Evolutionary conservation across 768 basidiomycete species (phyloP).

Genomic region (Tylopilus intermedius): DNA sequence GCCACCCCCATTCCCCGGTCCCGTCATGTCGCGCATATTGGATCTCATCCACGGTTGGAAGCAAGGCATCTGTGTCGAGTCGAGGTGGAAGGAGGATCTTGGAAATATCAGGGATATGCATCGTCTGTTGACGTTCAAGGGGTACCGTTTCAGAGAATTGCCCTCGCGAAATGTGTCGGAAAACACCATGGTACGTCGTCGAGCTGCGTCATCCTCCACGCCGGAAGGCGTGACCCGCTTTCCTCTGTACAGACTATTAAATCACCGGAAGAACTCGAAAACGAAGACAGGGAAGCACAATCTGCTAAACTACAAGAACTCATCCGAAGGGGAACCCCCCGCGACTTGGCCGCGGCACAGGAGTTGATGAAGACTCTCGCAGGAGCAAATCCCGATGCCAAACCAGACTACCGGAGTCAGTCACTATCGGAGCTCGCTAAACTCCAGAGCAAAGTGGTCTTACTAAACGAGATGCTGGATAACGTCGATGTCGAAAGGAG

Average conservation of each 20-base stretch:
- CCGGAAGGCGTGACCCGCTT: neutral
- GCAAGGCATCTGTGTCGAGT: constrained; percentile 82
- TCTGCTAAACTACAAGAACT: constrained; percentile 98
- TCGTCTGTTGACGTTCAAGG: constrained; percentile 88
- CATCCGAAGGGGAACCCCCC: constrained; percentile 90
- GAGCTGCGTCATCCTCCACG: neutral
- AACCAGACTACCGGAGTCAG: constrained; percentile 90
- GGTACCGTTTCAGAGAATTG: constrained; percentile 68
- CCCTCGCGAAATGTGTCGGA: constrained; percentile 17
- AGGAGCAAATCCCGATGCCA: constrained; percentile 91
- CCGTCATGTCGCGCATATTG: constrained; percentile 91
- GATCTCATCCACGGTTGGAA: constrained; percentile 94
- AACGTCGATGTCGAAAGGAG: constrained; percentile 70
- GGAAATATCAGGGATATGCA: constrained; percentile 99
- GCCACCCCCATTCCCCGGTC: constrained; percentile 90
- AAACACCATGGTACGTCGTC: constrained; percentile 20
- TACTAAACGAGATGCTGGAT: constrained; percentile 97
- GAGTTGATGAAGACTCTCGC: constrained; percentile 95
- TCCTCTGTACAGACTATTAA: constrained; percentile 67
- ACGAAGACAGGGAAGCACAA: constrained; percentile 91
- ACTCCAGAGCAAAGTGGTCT: constrained; percentile 88
- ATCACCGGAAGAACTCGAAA: constrained; percentile 92
- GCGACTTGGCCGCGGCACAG: constrained; percentile 92
- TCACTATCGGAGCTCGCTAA: constrained; percentile 88
- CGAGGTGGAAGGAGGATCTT: constrained; percentile 93